Conservation (phyloP, 129 eudicot species). For the Chrysanthemum makinoi region DNA sequence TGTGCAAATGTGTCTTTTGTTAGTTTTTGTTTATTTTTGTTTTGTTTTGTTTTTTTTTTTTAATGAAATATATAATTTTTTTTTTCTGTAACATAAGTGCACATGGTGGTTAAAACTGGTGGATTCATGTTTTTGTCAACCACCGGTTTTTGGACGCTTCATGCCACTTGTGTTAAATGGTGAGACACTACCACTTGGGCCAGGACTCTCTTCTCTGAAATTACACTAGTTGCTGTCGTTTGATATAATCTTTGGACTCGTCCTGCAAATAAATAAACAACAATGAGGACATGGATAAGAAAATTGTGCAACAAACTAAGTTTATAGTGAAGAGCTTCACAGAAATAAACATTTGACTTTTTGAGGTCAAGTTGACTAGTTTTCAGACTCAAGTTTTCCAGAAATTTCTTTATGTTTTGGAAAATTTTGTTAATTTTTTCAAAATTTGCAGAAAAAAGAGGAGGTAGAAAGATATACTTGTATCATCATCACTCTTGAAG, state of each 20-base stretch:
- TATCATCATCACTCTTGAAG: background rate
- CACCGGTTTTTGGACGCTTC: conserved; percentile 83
- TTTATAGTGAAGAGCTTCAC: too few species aligned
- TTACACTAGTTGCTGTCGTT: conserved; percentile 72
- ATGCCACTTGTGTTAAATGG: conserved; percentile 77
- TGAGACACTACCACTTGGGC: conserved; percentile 88
- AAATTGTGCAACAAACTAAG: too few species aligned
- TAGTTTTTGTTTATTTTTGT: too few species aligned
- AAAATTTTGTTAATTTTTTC: background rate
- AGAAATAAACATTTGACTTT: background rate
- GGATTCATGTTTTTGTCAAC: too few species aligned
- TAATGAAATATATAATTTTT: conserved; percentile 5
- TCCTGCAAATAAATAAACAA: conserved; percentile 43
- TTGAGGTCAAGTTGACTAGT: conserved; percentile 5
- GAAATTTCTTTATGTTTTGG: background rate
- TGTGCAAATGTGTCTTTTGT: background rate
- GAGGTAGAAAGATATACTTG: background rate
- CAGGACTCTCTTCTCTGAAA: conserved; percentile 87
- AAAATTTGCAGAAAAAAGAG: background rate
- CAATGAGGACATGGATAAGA: background rate
- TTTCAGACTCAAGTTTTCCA: too few species aligned
- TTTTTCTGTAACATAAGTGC: background rate
- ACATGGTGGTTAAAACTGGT: background rate
- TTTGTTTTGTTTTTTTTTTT: too few species aligned
- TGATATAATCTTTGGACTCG: conserved; percentile 69